phyloP scores from a whole-genome alignment of 352 stramenopile genomes.

The Globisporangium barbulae region DNA sequence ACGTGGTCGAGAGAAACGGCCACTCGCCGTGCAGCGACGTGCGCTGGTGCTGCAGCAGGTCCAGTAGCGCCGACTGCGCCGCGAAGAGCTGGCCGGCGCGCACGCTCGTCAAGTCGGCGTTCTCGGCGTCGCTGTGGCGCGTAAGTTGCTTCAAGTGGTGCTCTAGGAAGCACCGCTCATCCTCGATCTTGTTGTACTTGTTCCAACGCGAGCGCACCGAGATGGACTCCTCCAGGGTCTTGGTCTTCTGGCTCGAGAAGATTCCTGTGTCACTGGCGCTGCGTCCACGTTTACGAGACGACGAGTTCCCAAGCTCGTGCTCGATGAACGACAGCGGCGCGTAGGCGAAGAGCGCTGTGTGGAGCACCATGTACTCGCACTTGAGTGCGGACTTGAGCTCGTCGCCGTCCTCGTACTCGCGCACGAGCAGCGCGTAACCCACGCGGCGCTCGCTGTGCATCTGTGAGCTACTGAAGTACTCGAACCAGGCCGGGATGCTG shows the following conservation, averaged over 20 bases:
- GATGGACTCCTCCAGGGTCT: constrained; percentile 31
- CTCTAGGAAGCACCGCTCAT: constrained; percentile 42
- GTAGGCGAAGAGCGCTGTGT: constrained; percentile 35
- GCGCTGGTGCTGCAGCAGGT: constrained; percentile 25
- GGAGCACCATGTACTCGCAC: constrained; percentile 33
- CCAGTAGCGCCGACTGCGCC: constrained; percentile 24
- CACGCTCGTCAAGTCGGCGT: background rate
- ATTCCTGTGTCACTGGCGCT: constrained; percentile 9
- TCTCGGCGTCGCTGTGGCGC: background rate
- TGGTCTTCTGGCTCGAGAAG: constrained; percentile 19
- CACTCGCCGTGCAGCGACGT: constrained; percentile 26
- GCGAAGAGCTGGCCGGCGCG: constrained; percentile 17
- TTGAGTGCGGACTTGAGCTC: constrained; percentile 1
- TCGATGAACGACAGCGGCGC: constrained; percentile 38
- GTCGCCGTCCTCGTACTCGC: constrained; percentile 17
- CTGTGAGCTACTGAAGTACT: constrained; percentile 45
- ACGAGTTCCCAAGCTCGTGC: constrained; percentile 18
- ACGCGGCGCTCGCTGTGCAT: constrained; percentile 40
- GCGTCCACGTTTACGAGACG: constrained; percentile 13
- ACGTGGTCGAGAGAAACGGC: constrained; percentile 23
- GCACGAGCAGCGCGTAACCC: constrained; percentile 41
- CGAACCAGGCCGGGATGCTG: constrained; percentile 42
- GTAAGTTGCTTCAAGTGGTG: constrained; percentile 28
- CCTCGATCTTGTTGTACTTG: constrained; percentile 30
- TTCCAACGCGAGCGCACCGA: constrained; percentile 30